Evolutionary conservation across 495 filamentous ascomycete genomes (phyloP).

Genomic region (Penicillium cosmopolitanum): DNA sequence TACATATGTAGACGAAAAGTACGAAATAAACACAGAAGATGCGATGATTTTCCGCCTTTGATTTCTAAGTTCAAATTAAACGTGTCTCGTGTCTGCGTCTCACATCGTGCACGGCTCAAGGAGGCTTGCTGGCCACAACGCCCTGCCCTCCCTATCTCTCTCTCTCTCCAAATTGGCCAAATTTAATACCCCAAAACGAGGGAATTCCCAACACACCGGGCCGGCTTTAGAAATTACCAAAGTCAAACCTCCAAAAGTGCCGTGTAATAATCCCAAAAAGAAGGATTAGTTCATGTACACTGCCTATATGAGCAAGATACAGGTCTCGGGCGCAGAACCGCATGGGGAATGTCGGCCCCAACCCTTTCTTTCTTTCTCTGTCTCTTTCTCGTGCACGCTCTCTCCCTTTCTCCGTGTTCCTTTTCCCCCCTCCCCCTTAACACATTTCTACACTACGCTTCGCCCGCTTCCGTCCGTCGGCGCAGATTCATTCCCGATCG

Average conservation of each 20-base stretch:
- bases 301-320: slow-evolving; percentile 1
- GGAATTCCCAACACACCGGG: slow-evolving; percentile 4
- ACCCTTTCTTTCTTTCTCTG: not conserved
- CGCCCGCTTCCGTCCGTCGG: not conserved
- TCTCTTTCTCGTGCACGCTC: not conserved
- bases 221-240: not conserved
- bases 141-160: not conserved
- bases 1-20: not conserved
- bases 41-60: not conserved
- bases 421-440: not conserved
- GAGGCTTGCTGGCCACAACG: slow-evolving; percentile 2
- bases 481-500: slow-evolving; percentile 20
- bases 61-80: not conserved
- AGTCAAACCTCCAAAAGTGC: not conserved
- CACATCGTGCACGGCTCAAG: slow-evolving; percentile 1
- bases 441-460: not conserved
- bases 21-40: not conserved
- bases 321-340: not conserved
- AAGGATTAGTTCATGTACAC: not conserved
- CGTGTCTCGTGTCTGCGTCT: slow-evolving; percentile 4
- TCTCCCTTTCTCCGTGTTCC: not conserved
- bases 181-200: slow-evolving; percentile 4
- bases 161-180: slow-evolving; percentile 1
- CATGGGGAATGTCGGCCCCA: slow-evolving; percentile 2
- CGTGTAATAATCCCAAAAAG: not conserved